phyloP scores from a whole-genome alignment of 208 protist species.

The Trichomonas tenax region DNA sequence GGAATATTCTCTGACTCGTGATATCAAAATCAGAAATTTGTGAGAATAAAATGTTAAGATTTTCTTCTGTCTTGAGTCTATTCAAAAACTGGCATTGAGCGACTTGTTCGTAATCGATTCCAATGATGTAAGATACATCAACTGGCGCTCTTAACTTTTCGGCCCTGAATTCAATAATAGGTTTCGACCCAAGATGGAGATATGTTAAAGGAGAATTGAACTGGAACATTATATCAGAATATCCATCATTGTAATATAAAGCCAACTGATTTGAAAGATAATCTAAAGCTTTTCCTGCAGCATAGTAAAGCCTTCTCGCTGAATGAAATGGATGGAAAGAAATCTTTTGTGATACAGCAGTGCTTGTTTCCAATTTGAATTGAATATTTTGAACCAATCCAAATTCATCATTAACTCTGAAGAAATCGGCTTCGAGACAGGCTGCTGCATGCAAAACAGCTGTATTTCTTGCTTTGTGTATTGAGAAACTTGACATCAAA shows the following conservation, averaged over 20 bases:
- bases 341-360: neutral
- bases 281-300: too few species aligned
- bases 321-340: neutral
- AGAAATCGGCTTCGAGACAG: neutral
- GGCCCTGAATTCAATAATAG: neutral
- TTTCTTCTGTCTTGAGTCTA: neutral
- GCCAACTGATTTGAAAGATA: neutral
- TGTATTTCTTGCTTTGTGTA: neutral
- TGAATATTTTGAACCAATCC: neutral
- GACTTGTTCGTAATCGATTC: neutral
- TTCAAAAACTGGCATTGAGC: neutral
- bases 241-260: neutral
- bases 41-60: neutral
- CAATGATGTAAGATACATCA: neutral
- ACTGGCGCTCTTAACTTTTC: neutral
- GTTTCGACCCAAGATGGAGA: neutral
- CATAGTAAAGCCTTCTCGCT: neutral
- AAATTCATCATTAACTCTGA: neutral
- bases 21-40: neutral
- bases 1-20: neutral
- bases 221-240: too few species aligned
- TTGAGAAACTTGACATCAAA: neutral
- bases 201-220: neutral
- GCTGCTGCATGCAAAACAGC: neutral
- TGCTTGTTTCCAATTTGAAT: neutral